These are phyloP conservation scores for Aphanomyces cochlioides DNA, from an alignment of 352 stramenopile genomes.

Conservation along the genomic window DNA sequence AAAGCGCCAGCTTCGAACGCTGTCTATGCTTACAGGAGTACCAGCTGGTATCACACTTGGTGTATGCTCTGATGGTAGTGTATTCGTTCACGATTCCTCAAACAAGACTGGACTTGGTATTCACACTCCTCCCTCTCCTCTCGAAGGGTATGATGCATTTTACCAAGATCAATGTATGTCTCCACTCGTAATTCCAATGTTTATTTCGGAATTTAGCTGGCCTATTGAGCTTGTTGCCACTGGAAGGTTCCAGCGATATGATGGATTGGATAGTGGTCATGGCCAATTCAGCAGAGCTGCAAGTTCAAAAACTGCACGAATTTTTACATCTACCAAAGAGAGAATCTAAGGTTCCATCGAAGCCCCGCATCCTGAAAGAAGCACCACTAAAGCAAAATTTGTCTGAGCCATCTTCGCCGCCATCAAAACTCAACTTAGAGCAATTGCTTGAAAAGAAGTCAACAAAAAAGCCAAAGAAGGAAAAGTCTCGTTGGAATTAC, in stretches of 20 bases:
- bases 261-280: conserved; percentile 77
- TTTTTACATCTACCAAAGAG: conserved; percentile 57
- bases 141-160: conserved; percentile 79
- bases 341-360: conserved; percentile 36
- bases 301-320: conserved; percentile 58
- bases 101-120: conserved; percentile 45
- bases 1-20: conserved; percentile 65
- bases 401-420: conserved; percentile 33
- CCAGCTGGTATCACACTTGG: conserved; percentile 63
- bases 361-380: too few relatives aligned
- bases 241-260: conserved; percentile 41
- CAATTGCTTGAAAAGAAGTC: not conserved
- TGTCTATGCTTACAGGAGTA: conserved; percentile 64
- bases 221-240: conserved; percentile 55
- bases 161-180: conserved; percentile 52
- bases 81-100: conserved; percentile 65
- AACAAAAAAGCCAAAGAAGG: conserved; percentile 29
- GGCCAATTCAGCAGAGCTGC: conserved; percentile 65
- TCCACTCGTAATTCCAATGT: too few relatives aligned
- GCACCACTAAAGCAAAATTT: too few relatives aligned
- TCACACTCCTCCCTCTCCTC: conserved; percentile 61
- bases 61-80: conserved; percentile 79
- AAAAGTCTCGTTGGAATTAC: conserved; percentile 17
- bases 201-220: conserved; percentile 55
- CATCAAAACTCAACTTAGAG: conserved; percentile 24